Evolutionary conservation across 495 filamentous ascomycete genomes (phyloP).

Genomic region (Aspergillus hancockii): DNA sequence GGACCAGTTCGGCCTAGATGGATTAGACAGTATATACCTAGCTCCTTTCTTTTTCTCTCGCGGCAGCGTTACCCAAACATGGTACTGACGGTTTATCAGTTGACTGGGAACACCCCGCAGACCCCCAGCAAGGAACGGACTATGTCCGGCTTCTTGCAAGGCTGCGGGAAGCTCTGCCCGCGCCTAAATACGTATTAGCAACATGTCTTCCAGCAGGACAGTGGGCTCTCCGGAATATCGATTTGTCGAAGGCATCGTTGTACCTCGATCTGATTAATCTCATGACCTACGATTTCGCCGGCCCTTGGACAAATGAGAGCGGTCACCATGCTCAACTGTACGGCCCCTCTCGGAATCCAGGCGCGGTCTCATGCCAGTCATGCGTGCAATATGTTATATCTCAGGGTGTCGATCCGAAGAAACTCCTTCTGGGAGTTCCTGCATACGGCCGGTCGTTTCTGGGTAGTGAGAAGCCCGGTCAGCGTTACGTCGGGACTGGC

Average conservation of each 20-base stretch:
- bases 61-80: no score
- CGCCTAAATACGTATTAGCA: constrained; percentile 73
- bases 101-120: constrained; percentile 86
- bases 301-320: constrained; percentile 67
- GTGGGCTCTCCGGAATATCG: constrained; percentile 74
- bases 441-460: constrained; percentile 82
- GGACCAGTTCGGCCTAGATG: constrained; percentile 75
- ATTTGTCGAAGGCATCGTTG: constrained; percentile 61
- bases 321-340: constrained; percentile 84
- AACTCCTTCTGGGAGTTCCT: constrained; percentile 80
- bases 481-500: constrained; percentile 61
- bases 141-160: constrained; percentile 71
- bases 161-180: constrained; percentile 69
- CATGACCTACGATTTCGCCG: constrained; percentile 87
- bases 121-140: constrained; percentile 66
- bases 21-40: constrained; percentile 72
- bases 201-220: constrained; percentile 78
- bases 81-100: constrained; percentile 50
- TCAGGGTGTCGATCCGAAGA: constrained; percentile 67
- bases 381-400: constrained; percentile 65
- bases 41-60: neutral
- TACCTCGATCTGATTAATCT: constrained; percentile 81
- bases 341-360: constrained; percentile 47
- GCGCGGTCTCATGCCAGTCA: constrained; percentile 63
- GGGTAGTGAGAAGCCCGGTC: constrained; percentile 61